A percentile compares a stretch with the other conserved stretches of the same genome.
phyloP scores from a whole-genome alignment of 345 rosid species.

The Arabidopsis arenosa region DNA sequence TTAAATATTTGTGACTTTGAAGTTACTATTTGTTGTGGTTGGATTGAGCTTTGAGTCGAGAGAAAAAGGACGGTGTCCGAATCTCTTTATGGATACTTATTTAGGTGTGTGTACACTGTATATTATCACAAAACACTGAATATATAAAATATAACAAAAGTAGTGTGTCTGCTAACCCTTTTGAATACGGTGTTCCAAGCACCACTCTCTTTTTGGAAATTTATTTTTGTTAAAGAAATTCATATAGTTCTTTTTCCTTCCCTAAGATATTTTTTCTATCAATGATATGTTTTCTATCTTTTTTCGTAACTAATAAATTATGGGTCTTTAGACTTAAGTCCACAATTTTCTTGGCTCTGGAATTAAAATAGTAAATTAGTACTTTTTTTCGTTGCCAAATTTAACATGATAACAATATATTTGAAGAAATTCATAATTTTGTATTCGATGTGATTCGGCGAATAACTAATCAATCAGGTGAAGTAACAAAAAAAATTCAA shows the following conservation, averaged over 20 bases:
- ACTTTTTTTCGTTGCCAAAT: too few relatives aligned
- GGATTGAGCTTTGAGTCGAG: constrained; percentile 35
- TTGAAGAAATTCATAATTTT: too few relatives aligned
- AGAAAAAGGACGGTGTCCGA: constrained; percentile 33
- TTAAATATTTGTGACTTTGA: constrained; percentile 7
- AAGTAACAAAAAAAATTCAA: too few relatives aligned
- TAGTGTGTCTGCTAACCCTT: constrained; percentile 20
- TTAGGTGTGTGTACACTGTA: constrained; percentile 31
- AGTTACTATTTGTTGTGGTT: constrained; percentile 34
- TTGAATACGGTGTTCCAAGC: constrained; percentile 30
- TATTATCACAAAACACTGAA: constrained; percentile 19
- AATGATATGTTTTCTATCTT: too few relatives aligned
- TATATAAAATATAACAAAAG: constrained; percentile 10
- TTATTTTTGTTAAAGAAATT: neutral
- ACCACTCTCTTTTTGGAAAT: constrained; percentile 14
- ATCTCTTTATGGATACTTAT: constrained; percentile 36
- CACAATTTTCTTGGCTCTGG: too few relatives aligned
- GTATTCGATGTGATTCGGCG: too few relatives aligned
- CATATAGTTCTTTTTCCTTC: neutral
- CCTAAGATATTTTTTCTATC: neutral
- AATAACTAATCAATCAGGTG: too few relatives aligned
- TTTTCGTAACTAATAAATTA: too few relatives aligned
- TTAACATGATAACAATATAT: too few relatives aligned
- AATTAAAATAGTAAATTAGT: too few relatives aligned
- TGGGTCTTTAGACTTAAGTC: too few relatives aligned